phyloP scores from a whole-genome alignment of 2,329 filamentous ascomycete genomes.

The Trichophyton schoenleinii region DNA sequence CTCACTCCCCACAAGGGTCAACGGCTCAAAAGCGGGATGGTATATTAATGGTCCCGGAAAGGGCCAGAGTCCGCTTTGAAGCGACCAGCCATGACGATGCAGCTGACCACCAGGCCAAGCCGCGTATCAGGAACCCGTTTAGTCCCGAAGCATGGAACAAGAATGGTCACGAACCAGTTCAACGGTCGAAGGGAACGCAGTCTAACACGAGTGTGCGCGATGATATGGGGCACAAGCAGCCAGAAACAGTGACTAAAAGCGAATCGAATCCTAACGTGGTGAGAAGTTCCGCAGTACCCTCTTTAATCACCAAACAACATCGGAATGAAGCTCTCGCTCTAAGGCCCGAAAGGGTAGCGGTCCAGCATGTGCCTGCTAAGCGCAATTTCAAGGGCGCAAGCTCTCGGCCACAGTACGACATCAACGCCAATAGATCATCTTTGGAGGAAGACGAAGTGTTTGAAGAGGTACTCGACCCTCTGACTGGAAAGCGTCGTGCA shows the following conservation, averaged over 20 bases:
- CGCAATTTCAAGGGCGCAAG: background rate
- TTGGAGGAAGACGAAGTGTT: constrained; percentile 16
- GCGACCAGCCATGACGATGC: background rate
- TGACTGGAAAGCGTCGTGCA: constrained; percentile 14
- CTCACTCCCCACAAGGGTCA: background rate
- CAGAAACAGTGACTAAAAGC: background rate
- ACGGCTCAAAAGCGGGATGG: background rate
- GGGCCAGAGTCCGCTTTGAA: background rate
- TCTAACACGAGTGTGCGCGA: background rate
- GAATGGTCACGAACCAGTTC: background rate
- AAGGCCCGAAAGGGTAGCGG: background rate
- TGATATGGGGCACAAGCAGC: background rate
- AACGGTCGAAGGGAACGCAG: background rate
- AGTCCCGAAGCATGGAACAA: constrained; percentile 9
- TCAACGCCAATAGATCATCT: constrained; percentile 5
- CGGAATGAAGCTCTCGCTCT: background rate
- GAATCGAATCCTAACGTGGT: background rate
- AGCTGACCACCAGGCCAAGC: constrained; percentile 1
- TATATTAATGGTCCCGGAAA: background rate
- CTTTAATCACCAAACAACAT: background rate
- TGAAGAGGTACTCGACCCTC: constrained; percentile 14
- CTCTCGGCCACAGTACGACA: background rate
- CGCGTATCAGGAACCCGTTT: constrained; percentile 7
- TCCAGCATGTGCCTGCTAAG: background rate
- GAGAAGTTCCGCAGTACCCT: background rate